These are phyloP conservation scores for Lactarius quietus DNA, from an alignment of 768 basidiomycete genomes.

Conservation along the genomic window DNA sequence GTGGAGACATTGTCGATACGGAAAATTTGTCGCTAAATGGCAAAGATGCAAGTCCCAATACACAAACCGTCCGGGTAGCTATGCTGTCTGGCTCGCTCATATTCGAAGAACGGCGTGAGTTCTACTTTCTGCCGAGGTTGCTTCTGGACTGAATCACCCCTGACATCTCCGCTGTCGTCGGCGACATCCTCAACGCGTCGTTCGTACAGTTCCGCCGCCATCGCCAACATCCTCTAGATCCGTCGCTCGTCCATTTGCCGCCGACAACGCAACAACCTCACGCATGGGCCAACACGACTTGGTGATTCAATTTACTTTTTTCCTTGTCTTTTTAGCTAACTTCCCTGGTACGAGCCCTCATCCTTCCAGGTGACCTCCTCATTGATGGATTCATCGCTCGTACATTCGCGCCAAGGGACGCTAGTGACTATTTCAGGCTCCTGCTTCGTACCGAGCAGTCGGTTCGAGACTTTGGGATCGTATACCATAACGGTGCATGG, in stretches of 20 bases:
- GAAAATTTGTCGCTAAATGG: neutral
- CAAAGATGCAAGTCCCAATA: neutral
- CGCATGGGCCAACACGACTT: no score
- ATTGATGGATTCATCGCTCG: conserved; percentile 3
- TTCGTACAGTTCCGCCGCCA: neutral
- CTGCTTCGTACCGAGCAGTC: neutral
- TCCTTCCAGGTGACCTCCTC: no score
- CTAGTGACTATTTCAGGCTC: neutral
- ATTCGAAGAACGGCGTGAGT: neutral
- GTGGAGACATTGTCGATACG: neutral
- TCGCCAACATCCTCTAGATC: neutral
- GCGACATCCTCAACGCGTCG: no score
- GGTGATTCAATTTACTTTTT: no score
- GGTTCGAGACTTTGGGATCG: neutral
- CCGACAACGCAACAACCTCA: no score
- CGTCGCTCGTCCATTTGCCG: neutral
- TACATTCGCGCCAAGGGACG: neutral
- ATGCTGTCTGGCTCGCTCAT: neutral
- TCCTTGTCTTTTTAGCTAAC: no score
- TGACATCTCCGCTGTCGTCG: no score
- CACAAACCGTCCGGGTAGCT: neutral
- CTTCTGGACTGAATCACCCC: neutral
- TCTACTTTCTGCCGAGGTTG: neutral
- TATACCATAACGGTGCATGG: neutral
- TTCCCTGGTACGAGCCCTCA: no score